These are phyloP conservation scores for Eutreptiella sp. DNA, from an alignment of 208 protist genomes.

Conservation along the genomic window DNA sequence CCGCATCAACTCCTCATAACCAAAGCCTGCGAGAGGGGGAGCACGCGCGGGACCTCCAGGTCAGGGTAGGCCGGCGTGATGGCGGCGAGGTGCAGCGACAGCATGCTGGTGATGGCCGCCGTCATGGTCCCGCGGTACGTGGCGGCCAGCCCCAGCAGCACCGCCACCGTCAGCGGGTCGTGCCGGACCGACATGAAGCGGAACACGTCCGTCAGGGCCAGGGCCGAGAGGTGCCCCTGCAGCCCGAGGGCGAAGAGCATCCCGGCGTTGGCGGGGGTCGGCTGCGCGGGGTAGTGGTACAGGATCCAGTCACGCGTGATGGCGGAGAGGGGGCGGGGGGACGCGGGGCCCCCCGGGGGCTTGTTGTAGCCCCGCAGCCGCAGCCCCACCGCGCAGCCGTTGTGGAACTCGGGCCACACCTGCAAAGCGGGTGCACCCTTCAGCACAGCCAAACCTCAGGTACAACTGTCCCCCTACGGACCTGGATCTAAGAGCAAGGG, in stretches of 20 bases:
- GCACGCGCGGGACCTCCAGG: slow-evolving; percentile 41
- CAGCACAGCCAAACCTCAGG: no score
- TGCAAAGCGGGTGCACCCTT: no score
- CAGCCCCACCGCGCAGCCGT: slow-evolving; percentile 8
- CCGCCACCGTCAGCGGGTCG: slow-evolving; percentile 50
- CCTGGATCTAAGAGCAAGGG: no score
- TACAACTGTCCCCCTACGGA: no score
- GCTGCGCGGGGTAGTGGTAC: slow-evolving; percentile 10
- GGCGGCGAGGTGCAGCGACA: slow-evolving; percentile 62
- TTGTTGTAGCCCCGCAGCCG: not conserved
- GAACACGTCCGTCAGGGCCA: slow-evolving; percentile 53
- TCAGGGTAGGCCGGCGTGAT: slow-evolving; percentile 52
- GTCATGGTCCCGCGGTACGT: slow-evolving; percentile 48
- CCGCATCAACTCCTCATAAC: no score
- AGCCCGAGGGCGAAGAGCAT: slow-evolving; percentile 63
- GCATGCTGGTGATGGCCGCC: slow-evolving; percentile 44
- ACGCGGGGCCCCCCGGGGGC: not conserved
- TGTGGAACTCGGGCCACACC: slow-evolving; percentile 19
- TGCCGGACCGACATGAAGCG: slow-evolving; percentile 48
- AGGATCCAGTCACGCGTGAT: no score
- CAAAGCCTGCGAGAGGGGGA: no score
- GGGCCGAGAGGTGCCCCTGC: slow-evolving; percentile 48
- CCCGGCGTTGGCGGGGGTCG: slow-evolving; percentile 55
- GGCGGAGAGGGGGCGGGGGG: not conserved
- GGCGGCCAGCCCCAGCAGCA: slow-evolving; percentile 58